These are phyloP conservation scores for Moricandia arvensis DNA, from an alignment of 345 rosid species.

Conservation along the genomic window DNA sequence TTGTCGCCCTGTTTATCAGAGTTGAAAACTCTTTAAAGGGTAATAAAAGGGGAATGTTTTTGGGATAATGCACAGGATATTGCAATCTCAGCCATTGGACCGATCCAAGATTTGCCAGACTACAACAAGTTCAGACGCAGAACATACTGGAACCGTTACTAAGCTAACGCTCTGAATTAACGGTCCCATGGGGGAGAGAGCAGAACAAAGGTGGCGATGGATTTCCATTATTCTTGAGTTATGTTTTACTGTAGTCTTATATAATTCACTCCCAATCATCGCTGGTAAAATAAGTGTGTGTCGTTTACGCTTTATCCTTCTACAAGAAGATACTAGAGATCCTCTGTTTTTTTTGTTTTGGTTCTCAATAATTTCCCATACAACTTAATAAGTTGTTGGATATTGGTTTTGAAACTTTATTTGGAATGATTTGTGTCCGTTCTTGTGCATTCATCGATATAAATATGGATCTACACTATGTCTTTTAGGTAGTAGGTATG, in stretches of 20 bases:
- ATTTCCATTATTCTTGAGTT: slow-evolving; percentile 26
- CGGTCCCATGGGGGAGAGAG: slow-evolving; percentile 18
- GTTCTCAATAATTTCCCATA: slow-evolving; percentile 15
- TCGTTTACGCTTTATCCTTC: slow-evolving; percentile 20
- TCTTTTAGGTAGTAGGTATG: too few species aligned
- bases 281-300: slow-evolving; percentile 33
- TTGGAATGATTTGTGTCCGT: background rate
- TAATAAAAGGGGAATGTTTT: background rate
- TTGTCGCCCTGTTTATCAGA: background rate
- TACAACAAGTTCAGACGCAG: slow-evolving; percentile 99
- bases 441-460: background rate
- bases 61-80: slow-evolving; percentile 59
- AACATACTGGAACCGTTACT: slow-evolving; percentile 96
- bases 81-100: slow-evolving; percentile 95
- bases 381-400: slow-evolving; percentile 15
- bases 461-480: too few species aligned
- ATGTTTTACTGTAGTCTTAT: slow-evolving; percentile 20
- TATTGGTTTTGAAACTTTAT: background rate
- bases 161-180: slow-evolving; percentile 17
- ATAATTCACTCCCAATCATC: slow-evolving; percentile 16
- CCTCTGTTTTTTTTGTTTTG: slow-evolving; percentile 8
- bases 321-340: slow-evolving; percentile 26
- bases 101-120: slow-evolving; percentile 82
- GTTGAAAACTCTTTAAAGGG: background rate
- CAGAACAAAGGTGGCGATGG: slow-evolving; percentile 26